Evolutionary conservation across 1,139 yeast genomes (phyloP), one percentile per base, ranked within the genome.

Genomic region (Diutina neorugosa): DNA sequence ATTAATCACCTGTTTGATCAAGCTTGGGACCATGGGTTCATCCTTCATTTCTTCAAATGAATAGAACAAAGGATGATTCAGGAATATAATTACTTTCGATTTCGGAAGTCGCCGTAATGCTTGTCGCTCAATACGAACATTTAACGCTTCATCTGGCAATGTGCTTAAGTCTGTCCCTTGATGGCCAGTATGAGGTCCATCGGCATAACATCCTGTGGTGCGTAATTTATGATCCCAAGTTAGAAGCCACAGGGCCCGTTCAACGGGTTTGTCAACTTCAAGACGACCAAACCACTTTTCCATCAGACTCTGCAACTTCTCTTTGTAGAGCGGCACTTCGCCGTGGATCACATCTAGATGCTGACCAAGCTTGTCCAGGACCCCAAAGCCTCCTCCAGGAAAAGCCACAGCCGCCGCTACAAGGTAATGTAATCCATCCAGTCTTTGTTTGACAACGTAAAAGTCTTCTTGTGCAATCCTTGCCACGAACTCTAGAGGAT

Each of bases 361-460:
- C 60, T 73, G 74, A 21, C 90, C 91, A 50, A 84, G 60, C 59
- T 83, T 84, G 51, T 74, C 62, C 58, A 71, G 65, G 54, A 83
- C 79, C 51, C 84, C 84, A 65, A 84, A 84, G 1, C 84, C 79
- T 4, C 90, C 90, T 40, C 90, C 91, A 1, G 90, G 89, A 65
- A 84, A 84, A 7, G 90, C 88, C 40, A 84, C 90, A 0, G 86
- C 87, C 3, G 86, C 89, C 1, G 87, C 91, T 47, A 77, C 78
- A 55, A 84, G 69, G 63, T 84, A 82, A 63, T 84, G 89, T 51
- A 64, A 61, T 0, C 81, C 86, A 61, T 82, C 86, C 14, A 80
- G 77, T 56, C 70, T 71, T 58, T 78, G 74, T 62, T 70, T 63
- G 31, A 82, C 88, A 51, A 84, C 59, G 62, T 82, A 84, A 60